Evolutionary conservation across 768 basidiomycete genomes (phyloP), one percentile per base, ranked within the genome.

Genomic region (Tricholoma terreum): DNA sequence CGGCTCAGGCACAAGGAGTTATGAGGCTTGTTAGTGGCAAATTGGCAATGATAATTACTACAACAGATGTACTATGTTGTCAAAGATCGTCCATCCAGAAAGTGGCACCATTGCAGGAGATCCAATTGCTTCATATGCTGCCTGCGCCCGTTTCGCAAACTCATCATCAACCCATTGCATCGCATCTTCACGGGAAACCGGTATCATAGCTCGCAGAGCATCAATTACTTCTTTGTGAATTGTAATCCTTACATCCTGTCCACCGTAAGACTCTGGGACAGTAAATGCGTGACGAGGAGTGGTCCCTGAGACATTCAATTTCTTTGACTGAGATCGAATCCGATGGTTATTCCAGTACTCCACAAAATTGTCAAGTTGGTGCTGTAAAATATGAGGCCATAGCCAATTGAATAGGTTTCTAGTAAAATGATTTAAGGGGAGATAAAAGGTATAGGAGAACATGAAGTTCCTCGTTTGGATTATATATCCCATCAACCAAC

Each of bases 391-490:
- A 12, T 56, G 58, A 4, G 63, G 63, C 69, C 69, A 70, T 3
- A 70, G 50, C 67, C 66, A 70, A 12, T 65, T 49, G 35, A 67
- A 69, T 3, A 68, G 52, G 22, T n/a, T n/a, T n/a, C n/a, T n/a
- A n/a, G n/a, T n/a, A n/a, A n/a, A n/a, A n/a, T n/a, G n/a, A n/a
- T n/a, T n/a, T n/a, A n/a, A n/a, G n/a, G n/a, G n/a, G n/a, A n/a
- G n/a, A n/a, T n/a, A n/a, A n/a, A n/a, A n/a, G n/a, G n/a, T n/a
- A n/a, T n/a, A n/a, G n/a, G n/a, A n/a, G n/a, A n/a, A n/a, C n/a
- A n/a, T n/a, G n/a, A n/a, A n/a, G n/a, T n/a, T n/a, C n/a, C n/a
- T n/a, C n/a, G n/a, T n/a, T n/a, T n/a, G n/a, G n/a, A n/a, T n/a
- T 63, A 11, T 17, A 65, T 66, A 27, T 27, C 24, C 24, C 24